A percentile compares a stretch with the other conserved stretches of the same genome.
phyloP scores from a whole-genome alignment of 495 filamentous ascomycete species.

The Trichoderma reesei region DNA sequence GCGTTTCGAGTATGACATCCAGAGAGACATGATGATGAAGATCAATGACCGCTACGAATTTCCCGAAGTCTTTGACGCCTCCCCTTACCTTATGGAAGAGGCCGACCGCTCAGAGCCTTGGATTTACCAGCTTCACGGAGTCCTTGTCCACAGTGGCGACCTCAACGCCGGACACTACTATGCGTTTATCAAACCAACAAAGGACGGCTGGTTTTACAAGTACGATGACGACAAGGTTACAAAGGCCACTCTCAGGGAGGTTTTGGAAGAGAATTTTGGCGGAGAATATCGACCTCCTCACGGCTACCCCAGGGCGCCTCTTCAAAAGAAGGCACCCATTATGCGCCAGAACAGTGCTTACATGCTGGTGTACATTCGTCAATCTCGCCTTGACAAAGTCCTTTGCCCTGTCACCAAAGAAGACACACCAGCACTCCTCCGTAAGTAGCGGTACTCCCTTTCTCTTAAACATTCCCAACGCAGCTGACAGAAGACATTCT shows the following conservation, averaged over 20 bases:
- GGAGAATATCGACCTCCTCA: conserved; percentile 64
- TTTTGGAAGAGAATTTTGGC: conserved; percentile 92
- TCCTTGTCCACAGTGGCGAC: conserved; percentile 93
- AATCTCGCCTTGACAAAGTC: conserved; percentile 70
- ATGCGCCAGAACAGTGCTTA: conserved; percentile 66
- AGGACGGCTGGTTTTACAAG: conserved; percentile 89
- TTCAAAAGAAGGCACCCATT: conserved; percentile 36
- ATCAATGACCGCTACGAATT: conserved; percentile 98
- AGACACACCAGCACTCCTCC: conserved; percentile 77
- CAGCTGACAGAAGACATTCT: conserved; percentile 22
- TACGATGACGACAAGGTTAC: conserved; percentile 97
- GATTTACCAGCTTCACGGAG: conserved; percentile 86
- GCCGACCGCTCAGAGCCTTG: conserved; percentile 85
- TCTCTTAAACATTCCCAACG: too few relatives aligned
- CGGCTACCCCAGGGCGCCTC: conserved; percentile 25
- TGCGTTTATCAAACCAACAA: conserved; percentile 86
- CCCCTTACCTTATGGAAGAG: conserved; percentile 75
- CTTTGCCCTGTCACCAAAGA: conserved; percentile 62
- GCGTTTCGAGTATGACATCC: conserved; percentile 94
- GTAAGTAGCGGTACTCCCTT: conserved; percentile 30
- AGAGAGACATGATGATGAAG: conserved; percentile 96
- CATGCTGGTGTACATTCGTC: conserved; percentile 96
- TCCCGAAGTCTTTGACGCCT: conserved; percentile 83
- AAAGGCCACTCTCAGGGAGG: conserved; percentile 81
- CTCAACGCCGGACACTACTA: conserved; percentile 99